These are phyloP conservation scores for Haplosporangium sp. DNA, from an alignment of 371 early-diverging fungal species.

Conservation along the genomic window DNA sequence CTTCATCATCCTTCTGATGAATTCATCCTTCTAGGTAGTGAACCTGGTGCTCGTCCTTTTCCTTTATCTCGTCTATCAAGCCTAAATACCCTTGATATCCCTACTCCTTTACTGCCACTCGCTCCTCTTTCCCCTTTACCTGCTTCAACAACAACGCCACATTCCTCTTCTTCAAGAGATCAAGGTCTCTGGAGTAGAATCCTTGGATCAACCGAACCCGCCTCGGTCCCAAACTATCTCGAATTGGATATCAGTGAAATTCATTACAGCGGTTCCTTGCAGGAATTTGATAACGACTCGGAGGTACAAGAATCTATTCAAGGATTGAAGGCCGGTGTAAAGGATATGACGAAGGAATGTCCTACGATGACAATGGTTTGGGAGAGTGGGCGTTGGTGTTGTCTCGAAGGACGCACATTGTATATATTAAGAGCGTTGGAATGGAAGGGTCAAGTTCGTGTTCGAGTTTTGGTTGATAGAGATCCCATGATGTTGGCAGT, in stretches of 20 bases:
- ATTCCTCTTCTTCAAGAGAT: constrained; percentile 11
- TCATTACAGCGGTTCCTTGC: constrained; percentile 41
- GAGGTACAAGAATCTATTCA: constrained; percentile 34
- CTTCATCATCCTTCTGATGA: constrained; percentile 42
- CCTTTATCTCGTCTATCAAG: constrained; percentile 22
- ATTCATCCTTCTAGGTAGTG: constrained; percentile 32
- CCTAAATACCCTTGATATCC: constrained; percentile 2
- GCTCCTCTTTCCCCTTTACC: neutral
- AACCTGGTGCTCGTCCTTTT: constrained; percentile 27
- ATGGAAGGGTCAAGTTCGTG: constrained; percentile 49
- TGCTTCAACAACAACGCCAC: constrained; percentile 13
- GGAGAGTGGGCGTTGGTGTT: constrained; percentile 54
- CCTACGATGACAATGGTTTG: constrained; percentile 54
- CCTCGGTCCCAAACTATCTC: constrained; percentile 27
- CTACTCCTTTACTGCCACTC: neutral
- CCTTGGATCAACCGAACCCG: constrained; percentile 17
- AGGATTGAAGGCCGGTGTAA: constrained; percentile 25
- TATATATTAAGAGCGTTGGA: constrained; percentile 38
- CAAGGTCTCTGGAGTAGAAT: constrained; percentile 31
- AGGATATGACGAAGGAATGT: constrained; percentile 44
- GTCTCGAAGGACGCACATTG: constrained; percentile 49
- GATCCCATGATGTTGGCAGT: constrained; percentile 42
- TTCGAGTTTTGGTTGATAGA: constrained; percentile 48
- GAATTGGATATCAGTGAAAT: constrained; percentile 36
- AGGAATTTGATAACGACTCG: constrained; percentile 27